Percentiles rank a stretch among this genome's conserved stretches.
Conservation (phyloP, 2,329 filamentous ascomycete genomes). For the Magnaporthiopsis poae region DNA sequence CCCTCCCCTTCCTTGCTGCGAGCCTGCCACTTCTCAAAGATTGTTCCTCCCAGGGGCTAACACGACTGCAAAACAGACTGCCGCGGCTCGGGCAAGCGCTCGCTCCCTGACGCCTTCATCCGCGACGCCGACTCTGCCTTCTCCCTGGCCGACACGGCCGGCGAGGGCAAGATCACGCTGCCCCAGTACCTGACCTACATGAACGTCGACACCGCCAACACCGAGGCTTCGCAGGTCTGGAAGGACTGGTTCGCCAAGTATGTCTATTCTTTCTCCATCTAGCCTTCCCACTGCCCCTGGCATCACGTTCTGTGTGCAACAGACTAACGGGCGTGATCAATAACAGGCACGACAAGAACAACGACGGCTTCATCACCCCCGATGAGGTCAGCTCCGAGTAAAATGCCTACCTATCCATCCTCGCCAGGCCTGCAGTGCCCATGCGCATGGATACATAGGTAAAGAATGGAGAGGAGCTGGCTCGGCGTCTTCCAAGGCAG, state of each 20-base stretch:
- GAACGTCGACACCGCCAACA: not conserved
- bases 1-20: not conserved
- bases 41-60: too few relatives aligned
- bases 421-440: not conserved
- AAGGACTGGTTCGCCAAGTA: constrained; percentile 9
- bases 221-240: not conserved
- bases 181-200: constrained; percentile 7
- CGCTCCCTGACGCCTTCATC: not conserved
- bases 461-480: too few relatives aligned
- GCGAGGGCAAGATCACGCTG: constrained; percentile 7
- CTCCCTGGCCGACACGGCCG: constrained; percentile 4
- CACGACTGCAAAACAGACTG: constrained; percentile 1
- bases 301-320: too few relatives aligned
- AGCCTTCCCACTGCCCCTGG: too few relatives aligned
- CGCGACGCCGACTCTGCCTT: constrained; percentile 6
- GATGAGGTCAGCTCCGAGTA: constrained; percentile 22
- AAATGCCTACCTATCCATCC: not conserved
- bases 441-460: too few relatives aligned
- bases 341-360: constrained; percentile 9
- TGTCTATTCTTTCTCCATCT: not conserved
- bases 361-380: constrained; percentile 7
- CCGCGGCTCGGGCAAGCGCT: constrained; percentile 7
- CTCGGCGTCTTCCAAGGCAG: too few relatives aligned
- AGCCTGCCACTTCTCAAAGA: too few relatives aligned
- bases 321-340: not conserved